Base-by-base conservation (phyloP, 2,329 filamentous ascomycete species). In the Colletotrichum tamarilloi region DNA sequence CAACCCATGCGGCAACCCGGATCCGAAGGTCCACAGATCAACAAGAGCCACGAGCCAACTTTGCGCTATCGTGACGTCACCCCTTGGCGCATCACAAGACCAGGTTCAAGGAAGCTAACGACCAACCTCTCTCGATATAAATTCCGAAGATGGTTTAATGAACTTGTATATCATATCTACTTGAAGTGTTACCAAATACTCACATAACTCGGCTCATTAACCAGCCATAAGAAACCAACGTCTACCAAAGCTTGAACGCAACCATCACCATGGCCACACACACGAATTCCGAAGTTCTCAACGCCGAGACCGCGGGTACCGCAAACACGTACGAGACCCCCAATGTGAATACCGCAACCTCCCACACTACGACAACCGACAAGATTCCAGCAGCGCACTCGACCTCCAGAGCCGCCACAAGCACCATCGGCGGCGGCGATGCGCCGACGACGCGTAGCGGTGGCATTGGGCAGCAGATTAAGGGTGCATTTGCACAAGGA, bases 21-120 rank as follows among this genome's bases (percentile, higher is more conserved):
- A 11, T 14, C 7, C 28, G 30, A 24, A 16, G 65, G 22, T 62
- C 60, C 56, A 59, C 60, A 57, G 62, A 72, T 72, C 60, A 28
- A 14, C 67, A 2, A 56, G 52, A 59, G 42, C 22, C n/a, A n/a
- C 46, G 19, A 52, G 35, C 56, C 67, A 38, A 16, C 26, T 46
- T 72, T 66, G 71, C 71, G 71, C 71, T 65, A 62, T 71, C 19
- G 60, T 73, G 71, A 73, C 71, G 71, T 73, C 71, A 73, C 71
- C 28, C 62, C 66, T 73, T 60, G 60, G 71, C 67, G n/a, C 11
- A 73, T 73, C 59, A 65, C 28, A 49, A 30, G 67, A 71, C 49
- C 71, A 62, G 60, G 67, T 73, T 73, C 62, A 49, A 49, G 7
- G 16, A 5, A 1, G 19, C 49, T 30, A 52, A 72, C 58, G 52